Evolutionary conservation across 2,329 filamentous ascomycete genomes (phyloP), one percentile per base, ranked within the genome.

Genomic region (Calonectria ilicicola): DNA sequence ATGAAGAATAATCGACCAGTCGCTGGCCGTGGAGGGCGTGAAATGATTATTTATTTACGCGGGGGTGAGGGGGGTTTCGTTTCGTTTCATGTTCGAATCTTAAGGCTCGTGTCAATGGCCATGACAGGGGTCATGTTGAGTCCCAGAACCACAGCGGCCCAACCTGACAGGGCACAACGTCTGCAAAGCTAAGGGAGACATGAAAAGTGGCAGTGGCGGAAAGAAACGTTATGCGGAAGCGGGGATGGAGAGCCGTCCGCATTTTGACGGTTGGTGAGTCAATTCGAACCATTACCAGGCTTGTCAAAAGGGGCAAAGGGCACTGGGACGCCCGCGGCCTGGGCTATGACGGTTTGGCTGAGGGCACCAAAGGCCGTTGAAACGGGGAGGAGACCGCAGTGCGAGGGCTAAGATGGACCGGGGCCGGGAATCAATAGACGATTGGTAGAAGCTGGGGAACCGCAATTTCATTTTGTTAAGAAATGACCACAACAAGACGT

Each of bases 31-130:
- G 14, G 35, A 60, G 32, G 53, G 53, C n/a, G 53, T 26, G 29
- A 19, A 60, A 60, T 60, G 32, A 38, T 40, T 40, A 42, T 67
- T 40, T 26, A 49, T 67, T 58, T 35, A 46, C 27, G 66, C 44
- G 66, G 56, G 42, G 32, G 44, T 23, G 44, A 40, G 62, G 44
- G 53, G 65, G 58, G 27, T 47, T 63, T 26, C 40, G 69, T 72
- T 67, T 67, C 47, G 69, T 72, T 72, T 72, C 69, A 72, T 29
- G n/a, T 72, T 42, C 27, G 62, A 60, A 65, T 72, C 58, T 47
- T 64, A 65, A 26, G 58, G 32, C 47, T 56, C 40, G 56, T 44
- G 38, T 64, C 40, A 65, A 14, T 72, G 65, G 69, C 26, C 15
- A 21, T 23, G 47, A 32, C 64, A 71, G 69, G 69, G 69, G 40